These are phyloP conservation scores for Ophiostoma ulmi DNA, from an alignment of 2,329 filamentous ascomycete species.

Conservation along the genomic window DNA sequence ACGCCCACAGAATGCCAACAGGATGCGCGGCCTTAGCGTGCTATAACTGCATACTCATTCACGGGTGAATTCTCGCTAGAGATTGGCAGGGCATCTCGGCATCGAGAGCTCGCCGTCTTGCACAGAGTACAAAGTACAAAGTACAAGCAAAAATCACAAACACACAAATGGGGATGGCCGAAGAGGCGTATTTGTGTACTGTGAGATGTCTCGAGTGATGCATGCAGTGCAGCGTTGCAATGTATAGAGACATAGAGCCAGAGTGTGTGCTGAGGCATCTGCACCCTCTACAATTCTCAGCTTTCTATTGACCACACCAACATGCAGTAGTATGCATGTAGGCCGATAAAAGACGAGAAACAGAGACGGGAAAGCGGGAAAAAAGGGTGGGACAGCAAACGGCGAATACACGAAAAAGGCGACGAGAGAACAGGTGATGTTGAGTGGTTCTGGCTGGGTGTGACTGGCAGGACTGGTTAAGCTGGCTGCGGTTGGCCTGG, in stretches of 20 bases:
- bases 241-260: background rate
- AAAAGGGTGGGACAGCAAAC: background rate
- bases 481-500: background rate
- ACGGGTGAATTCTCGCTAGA: no score
- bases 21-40: no score
- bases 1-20: background rate
- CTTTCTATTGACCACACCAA: background rate
- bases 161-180: background rate
- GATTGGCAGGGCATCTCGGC: no score
- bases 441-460: background rate
- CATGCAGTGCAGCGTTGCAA: constrained; percentile 6
- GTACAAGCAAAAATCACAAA: background rate
- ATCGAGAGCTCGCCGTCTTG: no score
- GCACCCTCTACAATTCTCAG: background rate
- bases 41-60: no score
- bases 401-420: background rate
- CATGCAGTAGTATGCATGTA: background rate
- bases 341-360: background rate
- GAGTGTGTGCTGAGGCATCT: background rate
- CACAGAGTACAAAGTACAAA: no score
- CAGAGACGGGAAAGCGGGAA: background rate
- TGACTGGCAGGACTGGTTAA: background rate
- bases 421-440: background rate
- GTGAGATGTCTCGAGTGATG: background rate
- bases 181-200: constrained; percentile 2